Percentiles rank a stretch among this genome's conserved stretches.
phyloP scores from a whole-genome alignment of 805 yeast species.

The Starmerella floricola region DNA sequence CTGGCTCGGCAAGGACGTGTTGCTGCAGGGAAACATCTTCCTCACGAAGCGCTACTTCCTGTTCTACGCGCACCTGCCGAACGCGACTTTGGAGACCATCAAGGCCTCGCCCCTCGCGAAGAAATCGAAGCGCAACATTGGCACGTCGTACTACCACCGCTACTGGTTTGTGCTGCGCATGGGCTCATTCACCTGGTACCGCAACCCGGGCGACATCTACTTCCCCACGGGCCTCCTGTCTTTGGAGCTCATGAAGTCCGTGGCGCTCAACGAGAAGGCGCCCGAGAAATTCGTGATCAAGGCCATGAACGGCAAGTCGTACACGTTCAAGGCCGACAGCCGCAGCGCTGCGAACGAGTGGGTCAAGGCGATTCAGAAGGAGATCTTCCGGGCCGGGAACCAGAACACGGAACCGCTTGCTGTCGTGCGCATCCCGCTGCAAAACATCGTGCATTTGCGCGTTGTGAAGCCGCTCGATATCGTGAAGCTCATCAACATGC shows the following conservation, averaged over 20 bases:
- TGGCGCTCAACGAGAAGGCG: slow-evolving; percentile 36
- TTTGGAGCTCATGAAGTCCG: slow-evolving; percentile 48
- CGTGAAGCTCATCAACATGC: slow-evolving; percentile 34
- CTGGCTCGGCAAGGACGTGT: slow-evolving; percentile 72
- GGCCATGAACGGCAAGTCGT: slow-evolving; percentile 43
- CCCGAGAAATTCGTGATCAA: slow-evolving; percentile 45
- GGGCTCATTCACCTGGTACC: slow-evolving; percentile 55
- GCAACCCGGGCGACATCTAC: slow-evolving; percentile 65
- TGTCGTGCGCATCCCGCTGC: slow-evolving; percentile 62
- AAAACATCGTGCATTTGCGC: slow-evolving; percentile 36
- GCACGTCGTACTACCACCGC: slow-evolving; percentile 34
- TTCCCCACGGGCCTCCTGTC: slow-evolving; percentile 72
- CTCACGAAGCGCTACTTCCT: slow-evolving; percentile 52
- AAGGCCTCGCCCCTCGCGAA: slow-evolving; percentile 42
- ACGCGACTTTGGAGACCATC: slow-evolving; percentile 33
- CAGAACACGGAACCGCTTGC: slow-evolving; percentile 61
- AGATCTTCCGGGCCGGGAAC: slow-evolving; percentile 62
- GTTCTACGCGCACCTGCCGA: slow-evolving; percentile 72
- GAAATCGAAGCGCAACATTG: slow-evolving; percentile 25
- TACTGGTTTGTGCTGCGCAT: slow-evolving; percentile 73
- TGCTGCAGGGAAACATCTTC: slow-evolving; percentile 75
- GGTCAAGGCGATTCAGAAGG: slow-evolving; percentile 62
- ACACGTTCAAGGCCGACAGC: slow-evolving; percentile 63
- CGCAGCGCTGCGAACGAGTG: slow-evolving; percentile 64
- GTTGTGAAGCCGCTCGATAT: slow-evolving; percentile 31